Conservation (phyloP, 2,329 filamentous ascomycete genomes). For the Calonectria crousiana region DNA sequence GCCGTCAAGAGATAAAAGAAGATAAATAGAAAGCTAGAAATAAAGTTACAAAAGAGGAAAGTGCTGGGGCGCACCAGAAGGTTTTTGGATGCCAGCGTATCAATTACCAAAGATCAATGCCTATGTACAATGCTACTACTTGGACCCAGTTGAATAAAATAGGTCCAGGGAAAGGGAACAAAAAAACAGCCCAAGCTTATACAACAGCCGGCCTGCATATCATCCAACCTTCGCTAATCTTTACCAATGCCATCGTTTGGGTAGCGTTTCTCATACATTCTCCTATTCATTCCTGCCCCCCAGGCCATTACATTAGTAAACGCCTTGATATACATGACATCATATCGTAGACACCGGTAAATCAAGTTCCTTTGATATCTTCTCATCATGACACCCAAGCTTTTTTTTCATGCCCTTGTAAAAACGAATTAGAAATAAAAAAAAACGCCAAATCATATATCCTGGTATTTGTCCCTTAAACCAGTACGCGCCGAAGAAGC, state of each 20-base stretch:
- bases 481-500: not conserved
- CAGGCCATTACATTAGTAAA: conserved; percentile 11
- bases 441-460: conserved; percentile 12
- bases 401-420: conserved; percentile 15
- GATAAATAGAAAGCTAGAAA: not conserved
- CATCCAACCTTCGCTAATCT: not conserved
- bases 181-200: not conserved
- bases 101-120: conserved; percentile 10
- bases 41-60: not conserved
- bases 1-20: conserved; percentile 6
- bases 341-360: not conserved
- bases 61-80: not conserved
- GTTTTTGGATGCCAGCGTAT: conserved; percentile 4
- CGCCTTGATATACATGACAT: conserved; percentile 10
- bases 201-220: not conserved
- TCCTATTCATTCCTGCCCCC: not conserved
- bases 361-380: conserved; percentile 2
- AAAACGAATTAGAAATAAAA: not conserved
- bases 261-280: not conserved
- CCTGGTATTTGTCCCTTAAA: conserved; percentile 13
- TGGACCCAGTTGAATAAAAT: not conserved
- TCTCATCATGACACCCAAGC: not conserved
- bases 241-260: not conserved
- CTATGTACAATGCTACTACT: not conserved
- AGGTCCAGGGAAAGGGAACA: not conserved